phyloP scores from a whole-genome alignment of 352 stramenopile genomes.

The Phytopythium helicoides region DNA sequence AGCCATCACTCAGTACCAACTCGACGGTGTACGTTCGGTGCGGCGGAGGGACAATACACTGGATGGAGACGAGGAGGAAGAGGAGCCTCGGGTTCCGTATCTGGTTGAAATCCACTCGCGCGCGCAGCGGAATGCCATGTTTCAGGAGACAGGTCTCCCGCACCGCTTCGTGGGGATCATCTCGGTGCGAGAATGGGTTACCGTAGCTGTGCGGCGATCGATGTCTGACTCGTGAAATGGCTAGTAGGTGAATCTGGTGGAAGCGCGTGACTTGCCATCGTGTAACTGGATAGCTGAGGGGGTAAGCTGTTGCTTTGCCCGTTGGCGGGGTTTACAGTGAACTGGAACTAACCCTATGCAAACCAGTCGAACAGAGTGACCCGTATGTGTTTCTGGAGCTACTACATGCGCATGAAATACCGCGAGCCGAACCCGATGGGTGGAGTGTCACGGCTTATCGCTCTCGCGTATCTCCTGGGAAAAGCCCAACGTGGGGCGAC shows the following conservation, averaged over 20 bases:
- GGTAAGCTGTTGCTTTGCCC: slow-evolving; percentile 16
- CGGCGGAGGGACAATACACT: slow-evolving; percentile 1
- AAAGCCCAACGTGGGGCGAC: slow-evolving; percentile 63
- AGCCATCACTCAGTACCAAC: slow-evolving; percentile 73
- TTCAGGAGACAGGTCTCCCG: slow-evolving; percentile 67
- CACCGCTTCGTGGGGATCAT: slow-evolving; percentile 74
- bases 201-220: not conserved
- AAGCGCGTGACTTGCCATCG: slow-evolving; percentile 66
- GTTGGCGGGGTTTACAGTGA: not conserved
- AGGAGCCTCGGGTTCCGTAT: slow-evolving; percentile 43
- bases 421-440: slow-evolving; percentile 42
- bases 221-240: not conserved
- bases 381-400: slow-evolving; percentile 77
- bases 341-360: slow-evolving; percentile 1
- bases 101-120: slow-evolving; percentile 68
- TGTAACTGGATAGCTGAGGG: slow-evolving; percentile 65
- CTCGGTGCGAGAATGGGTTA: slow-evolving; percentile 23
- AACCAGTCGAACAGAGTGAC: slow-evolving; percentile 39
- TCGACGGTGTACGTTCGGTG: slow-evolving; percentile 66
- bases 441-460: slow-evolving; percentile 79
- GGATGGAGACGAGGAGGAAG: slow-evolving; percentile 30
- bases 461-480: slow-evolving; percentile 43
- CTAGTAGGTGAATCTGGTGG: slow-evolving; percentile 56
- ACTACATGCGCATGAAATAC: slow-evolving; percentile 27
- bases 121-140: slow-evolving; percentile 76